Evolutionary conservation across 2,329 filamentous ascomycete genomes (phyloP).

Genomic region (Colletotrichum sp.): DNA sequence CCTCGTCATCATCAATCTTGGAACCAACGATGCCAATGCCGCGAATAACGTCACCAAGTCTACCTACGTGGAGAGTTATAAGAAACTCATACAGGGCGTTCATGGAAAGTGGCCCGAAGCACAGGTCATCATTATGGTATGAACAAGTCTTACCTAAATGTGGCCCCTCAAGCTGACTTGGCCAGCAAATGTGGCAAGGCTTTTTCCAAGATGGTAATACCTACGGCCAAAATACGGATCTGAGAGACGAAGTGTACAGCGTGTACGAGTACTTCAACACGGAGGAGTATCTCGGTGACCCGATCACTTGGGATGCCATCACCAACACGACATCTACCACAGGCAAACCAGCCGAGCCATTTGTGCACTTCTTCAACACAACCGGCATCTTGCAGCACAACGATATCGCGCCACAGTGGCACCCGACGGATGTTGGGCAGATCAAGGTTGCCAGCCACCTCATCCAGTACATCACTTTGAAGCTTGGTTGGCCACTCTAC

Average conservation of each 20-base stretch:
- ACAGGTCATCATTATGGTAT: slow-evolving; percentile 48
- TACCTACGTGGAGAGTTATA: slow-evolving; percentile 45
- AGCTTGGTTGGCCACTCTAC: slow-evolving; percentile 60
- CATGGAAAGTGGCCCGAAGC: slow-evolving; percentile 51
- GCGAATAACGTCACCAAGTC: slow-evolving; percentile 43
- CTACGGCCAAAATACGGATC: slow-evolving; percentile 51
- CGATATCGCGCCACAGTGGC: slow-evolving; percentile 62
- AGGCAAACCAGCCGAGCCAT: slow-evolving; percentile 40
- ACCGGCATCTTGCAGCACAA: slow-evolving; percentile 66
- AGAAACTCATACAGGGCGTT: slow-evolving; percentile 49
- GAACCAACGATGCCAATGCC: slow-evolving; percentile 50
- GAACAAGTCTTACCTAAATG: slow-evolving; percentile 7
- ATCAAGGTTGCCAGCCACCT: slow-evolving; percentile 66
- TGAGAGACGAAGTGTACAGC: slow-evolving; percentile 52
- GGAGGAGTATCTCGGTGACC: slow-evolving; percentile 42
- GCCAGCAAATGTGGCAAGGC: slow-evolving; percentile 57
- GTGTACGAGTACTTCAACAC: slow-evolving; percentile 59
- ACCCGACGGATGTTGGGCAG: slow-evolving; percentile 66
- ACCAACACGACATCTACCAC: slow-evolving; percentile 39
- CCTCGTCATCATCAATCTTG: slow-evolving; percentile 51
- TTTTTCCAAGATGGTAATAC: slow-evolving; percentile 56
- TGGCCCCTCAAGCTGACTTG: neutral
- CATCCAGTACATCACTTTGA: slow-evolving; percentile 60
- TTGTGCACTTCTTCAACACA: slow-evolving; percentile 67
- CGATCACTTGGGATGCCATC: slow-evolving; percentile 42